Base-by-base conservation (phyloP, 176 grass and related monocot species). In the Cenchrus purpureus region DNA sequence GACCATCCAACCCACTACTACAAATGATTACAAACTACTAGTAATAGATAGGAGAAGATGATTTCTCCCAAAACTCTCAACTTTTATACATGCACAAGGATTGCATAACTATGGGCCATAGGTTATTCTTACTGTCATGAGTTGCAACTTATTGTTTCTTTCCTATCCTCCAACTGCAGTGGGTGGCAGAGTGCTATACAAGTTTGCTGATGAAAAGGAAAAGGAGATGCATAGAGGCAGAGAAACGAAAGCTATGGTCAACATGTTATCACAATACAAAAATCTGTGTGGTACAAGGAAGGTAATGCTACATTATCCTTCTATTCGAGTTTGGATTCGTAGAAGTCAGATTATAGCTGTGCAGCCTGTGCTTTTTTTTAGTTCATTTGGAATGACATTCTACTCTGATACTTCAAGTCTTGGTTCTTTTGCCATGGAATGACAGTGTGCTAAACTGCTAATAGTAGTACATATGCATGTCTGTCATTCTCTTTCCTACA, bases 201-300 rank as follows among this genome's bases (percentile, higher is more conserved):
- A 89, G 45, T 87, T 57, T 70, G 91, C 84, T 84, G 81, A 89
- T 67, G 87, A 92, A 86, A 86, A 87, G 77, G 87, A 86, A 60
- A 79, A 92, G 76, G 87, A 79, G 34, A n/a, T 84, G 84, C 87
- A 92, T 68, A 87, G 91, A 89, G 28, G 44, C n/a, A 83, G 76
- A 84, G 91, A 89, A 86, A 84, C 22, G 3, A 67, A 84, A 67
- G 71, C 71, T 31, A 92, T 92, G 87, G 50, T 83, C 45, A 71
- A 64, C 51, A 83, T 89, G 80, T 80, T 92, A 49, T 86, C 50
- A 65, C 37, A 20, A 28, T 92, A 84, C 76, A 89, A 71, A 92
- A 83, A 19, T 42, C 12, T 67, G 4, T 89, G 84, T 14, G 78
- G 80, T 42, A 43, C n/a, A 72, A 92, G 91, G 81, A 83, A 87